Evolutionary conservation across 2,329 filamentous ascomycete species (phyloP), one percentile per base, ranked within the genome.

Genomic region (Colletotrichum liriopes): DNA sequence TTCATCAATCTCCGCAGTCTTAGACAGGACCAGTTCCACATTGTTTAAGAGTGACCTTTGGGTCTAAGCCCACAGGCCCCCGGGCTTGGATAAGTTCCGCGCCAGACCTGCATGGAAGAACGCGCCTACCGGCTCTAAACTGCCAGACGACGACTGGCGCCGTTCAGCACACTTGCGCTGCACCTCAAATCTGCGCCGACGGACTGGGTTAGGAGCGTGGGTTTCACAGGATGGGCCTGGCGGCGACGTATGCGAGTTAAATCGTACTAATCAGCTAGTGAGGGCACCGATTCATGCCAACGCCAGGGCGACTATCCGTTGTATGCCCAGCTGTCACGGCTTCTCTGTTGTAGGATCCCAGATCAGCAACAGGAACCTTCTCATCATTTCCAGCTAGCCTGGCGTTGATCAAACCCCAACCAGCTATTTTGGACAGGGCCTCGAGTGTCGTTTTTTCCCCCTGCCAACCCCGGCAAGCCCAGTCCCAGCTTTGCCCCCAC

Each of bases 11-110:
- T 65, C 69, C 59, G 52, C 65, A 66, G 54, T 64, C 65, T 65
- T 60, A 69, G 65, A 69, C 69, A 72, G 69, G 69, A 69, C 45
- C 65, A 63, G 69, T 63, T 54, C 59, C 65, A 60, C 65, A 69
- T 64, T 59, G 45, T 60, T 59, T 60, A 52, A 49, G 58, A 64
- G 65, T 72, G 65, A 69, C 69, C 69, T 64, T 37, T 64, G 16
- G 32, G 55, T 39, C 52, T 20, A 45, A 72, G 59, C 65, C 68
- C 8, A 69, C 64, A 65, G 69, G 69, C 59, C 49, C 59, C 45
- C 18, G 39, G 69, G 32, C 45, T 54, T 23, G 65, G 39, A 49
- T 45, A 43, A 54, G 49, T 64, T 39, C 45, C 43, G 54, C 65
- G 65, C 65, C 64, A 63, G 54, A 60, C 35, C 54, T 29, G 59